These are phyloP conservation scores for Suillus lakei DNA, from an alignment of 768 basidiomycete genomes.

Conservation along the genomic window DNA sequence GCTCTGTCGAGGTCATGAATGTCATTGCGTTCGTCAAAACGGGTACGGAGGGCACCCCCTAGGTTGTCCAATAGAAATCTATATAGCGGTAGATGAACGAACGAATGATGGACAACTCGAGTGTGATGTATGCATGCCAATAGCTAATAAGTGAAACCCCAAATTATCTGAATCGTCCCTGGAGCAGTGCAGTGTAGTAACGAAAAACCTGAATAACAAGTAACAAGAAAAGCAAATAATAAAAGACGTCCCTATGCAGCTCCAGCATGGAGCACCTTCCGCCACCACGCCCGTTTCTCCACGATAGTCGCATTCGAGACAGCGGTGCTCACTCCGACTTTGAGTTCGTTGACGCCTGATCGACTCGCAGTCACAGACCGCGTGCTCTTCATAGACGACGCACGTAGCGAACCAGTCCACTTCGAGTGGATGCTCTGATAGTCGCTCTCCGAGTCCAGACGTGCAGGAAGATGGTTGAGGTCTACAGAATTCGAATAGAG, in stretches of 20 bases:
- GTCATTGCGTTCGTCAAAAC: neutral
- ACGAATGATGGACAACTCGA: neutral
- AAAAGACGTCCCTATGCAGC: neutral
- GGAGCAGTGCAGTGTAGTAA: neutral
- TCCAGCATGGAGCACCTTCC: slow-evolving; percentile 29
- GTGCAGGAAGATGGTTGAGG: neutral
- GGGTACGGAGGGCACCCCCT: slow-evolving; percentile 12
- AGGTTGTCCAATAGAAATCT: slow-evolving; percentile 22
- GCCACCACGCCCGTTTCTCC: slow-evolving; percentile 37
- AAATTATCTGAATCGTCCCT: neutral
- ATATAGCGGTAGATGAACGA: neutral
- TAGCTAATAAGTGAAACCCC: neutral
- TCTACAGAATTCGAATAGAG: slow-evolving; percentile 29
- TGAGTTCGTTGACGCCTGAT: slow-evolving; percentile 4
- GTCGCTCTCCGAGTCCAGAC: slow-evolving; percentile 24
- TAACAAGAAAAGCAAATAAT: slow-evolving; percentile 4
- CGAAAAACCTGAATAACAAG: neutral
- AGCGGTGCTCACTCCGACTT: slow-evolving; percentile 6
- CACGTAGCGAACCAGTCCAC: slow-evolving; percentile 16
- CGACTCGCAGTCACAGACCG: slow-evolving; percentile 19
- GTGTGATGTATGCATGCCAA: neutral
- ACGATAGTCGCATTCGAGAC: neutral
- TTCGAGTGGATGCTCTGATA: slow-evolving; percentile 35
- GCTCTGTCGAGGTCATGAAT: slow-evolving; percentile 23
- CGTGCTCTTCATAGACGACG: slow-evolving; percentile 25